A percentile compares a stretch with the other conserved stretches of the same genome.
These are phyloP conservation scores for Yamadazyma sp. DNA, from an alignment of 1,139 yeast species.

Conservation along the genomic window DNA sequence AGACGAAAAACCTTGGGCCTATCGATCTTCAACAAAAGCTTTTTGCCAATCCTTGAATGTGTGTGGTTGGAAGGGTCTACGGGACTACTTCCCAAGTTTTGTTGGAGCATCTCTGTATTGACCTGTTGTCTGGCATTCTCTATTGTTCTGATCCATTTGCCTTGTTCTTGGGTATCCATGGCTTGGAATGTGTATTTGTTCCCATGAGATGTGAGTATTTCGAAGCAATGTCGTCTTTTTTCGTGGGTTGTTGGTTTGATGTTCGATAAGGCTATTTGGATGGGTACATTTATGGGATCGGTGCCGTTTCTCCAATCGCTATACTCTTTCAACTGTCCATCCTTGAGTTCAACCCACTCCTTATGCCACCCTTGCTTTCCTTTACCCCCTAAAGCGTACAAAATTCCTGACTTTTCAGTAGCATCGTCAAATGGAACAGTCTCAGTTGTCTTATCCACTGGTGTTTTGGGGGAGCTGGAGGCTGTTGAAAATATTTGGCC, in stretches of 20 bases:
- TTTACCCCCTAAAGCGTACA: slow-evolving; percentile 70
- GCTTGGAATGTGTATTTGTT: slow-evolving; percentile 78
- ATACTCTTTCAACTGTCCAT: slow-evolving; percentile 69
- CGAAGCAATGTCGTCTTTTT: slow-evolving; percentile 64
- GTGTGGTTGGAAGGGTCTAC: slow-evolving; percentile 3
- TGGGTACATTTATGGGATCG: slow-evolving; percentile 64
- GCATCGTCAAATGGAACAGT: slow-evolving; percentile 13
- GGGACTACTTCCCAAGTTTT: slow-evolving; percentile 5
- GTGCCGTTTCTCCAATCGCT: slow-evolving; percentile 80
- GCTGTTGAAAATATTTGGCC: slow-evolving; percentile 29
- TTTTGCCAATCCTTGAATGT: slow-evolving; percentile 5
- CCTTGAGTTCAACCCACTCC: slow-evolving; percentile 77
- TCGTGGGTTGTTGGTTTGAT: slow-evolving; percentile 54
- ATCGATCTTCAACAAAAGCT: slow-evolving; percentile 12
- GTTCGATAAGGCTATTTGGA: slow-evolving; percentile 70
- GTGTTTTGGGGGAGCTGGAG: slow-evolving; percentile 3
- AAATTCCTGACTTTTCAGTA: slow-evolving; percentile 50
- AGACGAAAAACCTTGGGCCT: slow-evolving; percentile 6
- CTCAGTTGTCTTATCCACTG: slow-evolving; percentile 3
- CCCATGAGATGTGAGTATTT: slow-evolving; percentile 70
- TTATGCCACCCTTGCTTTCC: slow-evolving; percentile 88
- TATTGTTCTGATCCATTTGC: slow-evolving; percentile 65
- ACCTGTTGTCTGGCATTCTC: slow-evolving; percentile 50
- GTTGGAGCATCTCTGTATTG: slow-evolving; percentile 26
- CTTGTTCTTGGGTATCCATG: slow-evolving; percentile 64